Base-by-base conservation (phyloP, 2,329 filamentous ascomycete genomes). In the Drechmeria coniospora region DNA sequence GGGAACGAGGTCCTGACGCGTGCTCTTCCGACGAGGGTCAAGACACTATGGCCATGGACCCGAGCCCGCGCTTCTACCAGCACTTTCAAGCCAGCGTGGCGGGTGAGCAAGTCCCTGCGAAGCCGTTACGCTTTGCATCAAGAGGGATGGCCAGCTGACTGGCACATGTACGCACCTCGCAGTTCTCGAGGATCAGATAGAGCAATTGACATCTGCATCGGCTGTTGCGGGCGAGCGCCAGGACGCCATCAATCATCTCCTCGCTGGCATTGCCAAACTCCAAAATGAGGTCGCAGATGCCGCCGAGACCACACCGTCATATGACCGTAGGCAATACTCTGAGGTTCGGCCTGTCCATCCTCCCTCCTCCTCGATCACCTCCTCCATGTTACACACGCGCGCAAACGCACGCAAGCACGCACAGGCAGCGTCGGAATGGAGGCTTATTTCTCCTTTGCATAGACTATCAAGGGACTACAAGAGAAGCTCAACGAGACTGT, bases 221-320 rank as follows among this genome's bases (percentile, higher is more conserved):
- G 50, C 68, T 9, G 55, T 76, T 1, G 78, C 40, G 4, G 78
- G 79, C 34, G 82, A 90, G 51, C 77, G 82, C 23, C 71, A 79
- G 36, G 77, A 87, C 48, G 81, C 81, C 28, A 73, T 79, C 25
- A 84, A 93, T 40, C 70, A 80, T 43, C 78, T 84, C 39, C 65
- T 92, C 10, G 74, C 79, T 11, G 71, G 73, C 35, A 90, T 95
- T 42, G 75, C 80, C 17, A 70, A 73, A 32, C 65, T 95, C 11
- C 84, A 83, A 2, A 79, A 78, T 37, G 77, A 90, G 42, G 80
- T 94, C 21, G 77, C 81, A 39, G 84, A 94, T 53, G 79, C 81
- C 1, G 72, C 79, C 2, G 74, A 76, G 31, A 83, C 77, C 39
- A 71, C 93, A 11, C 84, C 90, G 3, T 74, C 83, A 6, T 92